These are phyloP conservation scores for Alternaria incomplexa DNA, from an alignment of 2,329 filamentous ascomycete genomes.

Conservation along the genomic window DNA sequence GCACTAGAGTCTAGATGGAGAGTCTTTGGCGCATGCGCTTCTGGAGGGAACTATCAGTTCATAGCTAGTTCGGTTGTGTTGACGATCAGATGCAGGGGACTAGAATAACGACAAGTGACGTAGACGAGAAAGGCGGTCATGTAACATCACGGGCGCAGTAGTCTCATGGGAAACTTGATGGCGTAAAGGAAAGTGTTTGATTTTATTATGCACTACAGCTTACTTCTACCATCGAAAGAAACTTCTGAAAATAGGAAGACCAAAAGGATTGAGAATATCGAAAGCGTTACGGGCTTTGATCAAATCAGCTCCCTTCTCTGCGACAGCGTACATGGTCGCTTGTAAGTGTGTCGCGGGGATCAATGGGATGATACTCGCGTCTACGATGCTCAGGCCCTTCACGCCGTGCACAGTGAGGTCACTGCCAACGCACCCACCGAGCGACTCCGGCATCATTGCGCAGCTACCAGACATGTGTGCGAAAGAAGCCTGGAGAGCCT, in stretches of 20 bases:
- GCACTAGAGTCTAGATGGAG: neutral
- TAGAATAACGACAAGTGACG: neutral
- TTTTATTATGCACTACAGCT: neutral
- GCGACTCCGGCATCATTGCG: constrained; percentile 36
- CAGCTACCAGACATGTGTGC: constrained; percentile 36
- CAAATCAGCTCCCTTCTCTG: constrained; percentile 41
- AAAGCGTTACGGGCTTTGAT: constrained; percentile 28
- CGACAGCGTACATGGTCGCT: constrained; percentile 40
- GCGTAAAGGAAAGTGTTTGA: neutral
- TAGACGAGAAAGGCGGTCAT: neutral
- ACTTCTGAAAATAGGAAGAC: neutral
- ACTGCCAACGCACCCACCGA: constrained; percentile 35
- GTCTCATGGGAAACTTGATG: neutral
- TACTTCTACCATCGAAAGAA: neutral
- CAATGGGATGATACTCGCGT: constrained; percentile 40
- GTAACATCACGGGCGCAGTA: neutral
- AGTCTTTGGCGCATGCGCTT: neutral
- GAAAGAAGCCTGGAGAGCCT: constrained; percentile 25
- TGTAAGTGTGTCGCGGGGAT: constrained; percentile 39
- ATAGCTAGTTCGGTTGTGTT: neutral
- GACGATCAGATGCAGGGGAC: neutral
- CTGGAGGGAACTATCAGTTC: neutral
- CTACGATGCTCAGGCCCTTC: constrained; percentile 35
- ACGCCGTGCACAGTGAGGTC: constrained; percentile 35
- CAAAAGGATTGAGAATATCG: neutral